Conservation (phyloP, 2,329 filamentous ascomycete genomes). For the Exophiala alcalophila region DNA sequence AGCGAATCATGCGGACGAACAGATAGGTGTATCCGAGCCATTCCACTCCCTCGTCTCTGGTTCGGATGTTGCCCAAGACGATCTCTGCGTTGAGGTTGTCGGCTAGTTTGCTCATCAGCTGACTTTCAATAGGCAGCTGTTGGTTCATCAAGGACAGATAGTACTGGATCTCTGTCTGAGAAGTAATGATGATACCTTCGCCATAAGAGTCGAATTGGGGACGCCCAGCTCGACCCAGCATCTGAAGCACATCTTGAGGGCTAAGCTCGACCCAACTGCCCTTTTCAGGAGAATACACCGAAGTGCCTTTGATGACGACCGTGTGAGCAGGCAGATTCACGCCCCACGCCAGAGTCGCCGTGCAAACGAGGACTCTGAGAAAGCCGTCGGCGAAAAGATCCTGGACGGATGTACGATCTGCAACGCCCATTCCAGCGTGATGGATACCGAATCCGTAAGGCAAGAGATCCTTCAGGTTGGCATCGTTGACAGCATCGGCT, state of each 20-base stretch:
- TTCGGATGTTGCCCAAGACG: conserved; percentile 88
- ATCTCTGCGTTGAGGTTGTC: conserved; percentile 97
- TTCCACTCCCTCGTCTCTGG: conserved; percentile 92
- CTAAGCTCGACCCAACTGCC: conserved; percentile 98
- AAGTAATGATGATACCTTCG: conserved; percentile 98
- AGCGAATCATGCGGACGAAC: conserved; percentile 95
- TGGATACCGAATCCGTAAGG: conserved; percentile 98
- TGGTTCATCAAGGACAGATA: conserved; percentile 96
- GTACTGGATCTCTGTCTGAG: conserved; percentile 91
- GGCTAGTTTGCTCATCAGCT: conserved; percentile 85
- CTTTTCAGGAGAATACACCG: conserved; percentile 97
- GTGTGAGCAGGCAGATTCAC: conserved; percentile 97
- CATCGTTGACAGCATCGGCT: conserved; percentile 75
- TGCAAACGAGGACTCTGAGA: conserved; percentile 94
- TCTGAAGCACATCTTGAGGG: conserved; percentile 95
- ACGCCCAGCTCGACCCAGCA: conserved; percentile 94
- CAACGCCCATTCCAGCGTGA: conserved; percentile 93
- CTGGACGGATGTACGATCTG: conserved; percentile 92
- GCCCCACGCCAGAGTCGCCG: conserved; percentile 97
- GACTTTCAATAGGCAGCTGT: conserved; percentile 94
- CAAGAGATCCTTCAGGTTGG: conserved; percentile 86
- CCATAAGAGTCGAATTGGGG: conserved; percentile 97
- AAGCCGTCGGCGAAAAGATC: conserved; percentile 88
- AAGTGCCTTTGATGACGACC: conserved; percentile 97
- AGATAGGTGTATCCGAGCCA: conserved; percentile 99